Percentiles rank a stretch among this genome's conserved stretches.
phyloP scores from a whole-genome alignment of 2,329 filamentous ascomycete genomes.

The Verticillium dahliae region DNA sequence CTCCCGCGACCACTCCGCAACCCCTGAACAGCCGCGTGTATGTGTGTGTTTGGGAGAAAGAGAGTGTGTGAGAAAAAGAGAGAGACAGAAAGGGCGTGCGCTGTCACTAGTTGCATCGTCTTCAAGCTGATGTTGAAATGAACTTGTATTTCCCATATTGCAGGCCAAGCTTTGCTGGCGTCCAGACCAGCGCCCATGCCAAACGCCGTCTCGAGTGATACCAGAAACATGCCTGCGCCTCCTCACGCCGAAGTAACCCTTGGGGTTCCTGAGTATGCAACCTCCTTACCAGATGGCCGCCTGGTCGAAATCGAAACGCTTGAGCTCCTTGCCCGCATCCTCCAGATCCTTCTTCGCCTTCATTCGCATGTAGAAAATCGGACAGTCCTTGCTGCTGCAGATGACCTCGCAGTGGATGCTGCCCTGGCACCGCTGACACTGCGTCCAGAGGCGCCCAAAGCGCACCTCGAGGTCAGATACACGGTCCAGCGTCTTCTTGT shows the following conservation, averaged over 20 bases:
- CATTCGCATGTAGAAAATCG: constrained; percentile 99
- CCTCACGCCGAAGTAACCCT: not conserved
- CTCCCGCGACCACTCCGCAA: not conserved
- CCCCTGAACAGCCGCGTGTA: not conserved
- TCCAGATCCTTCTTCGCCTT: constrained; percentile 99
- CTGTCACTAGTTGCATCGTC: no score
- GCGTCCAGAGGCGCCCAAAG: constrained; percentile 92
- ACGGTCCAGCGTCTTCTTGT: constrained; percentile 82
- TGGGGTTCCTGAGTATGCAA: no score
- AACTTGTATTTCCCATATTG: not conserved
- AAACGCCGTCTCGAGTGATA: not conserved
- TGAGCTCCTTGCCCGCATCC: constrained; percentile 84
- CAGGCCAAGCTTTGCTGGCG: not conserved
- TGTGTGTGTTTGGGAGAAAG: not conserved
- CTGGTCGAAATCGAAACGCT: constrained; percentile 80
- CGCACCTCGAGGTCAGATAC: constrained; percentile 88
- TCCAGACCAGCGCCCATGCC: not conserved
- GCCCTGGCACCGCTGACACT: constrained; percentile 95
- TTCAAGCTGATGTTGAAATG: not conserved
- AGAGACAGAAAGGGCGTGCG: not conserved
- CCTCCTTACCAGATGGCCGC: constrained; percentile 51
- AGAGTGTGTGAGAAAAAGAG: no score
- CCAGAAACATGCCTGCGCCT: not conserved
- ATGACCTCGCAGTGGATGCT: constrained; percentile 99
- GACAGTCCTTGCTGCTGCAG: constrained; percentile 91